Evolutionary conservation across 345 rosid species (phyloP), one percentile per base, ranked within the genome.

Genomic region (Lumnitzera littorea): DNA sequence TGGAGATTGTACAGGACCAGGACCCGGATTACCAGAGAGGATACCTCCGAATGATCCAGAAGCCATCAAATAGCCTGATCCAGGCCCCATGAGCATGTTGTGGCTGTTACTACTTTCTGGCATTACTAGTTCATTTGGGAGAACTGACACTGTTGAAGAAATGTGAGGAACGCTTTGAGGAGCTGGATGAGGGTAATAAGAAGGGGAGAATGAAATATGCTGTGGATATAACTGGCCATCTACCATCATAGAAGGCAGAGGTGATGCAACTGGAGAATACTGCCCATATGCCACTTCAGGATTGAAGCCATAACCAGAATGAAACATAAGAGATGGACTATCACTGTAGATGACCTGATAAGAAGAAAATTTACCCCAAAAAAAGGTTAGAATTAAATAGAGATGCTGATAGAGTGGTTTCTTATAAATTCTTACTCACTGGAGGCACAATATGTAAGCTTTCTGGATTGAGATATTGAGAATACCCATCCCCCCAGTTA

Each of bases 241-340:
- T 63, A 76, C 80, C 64, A 81, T 82, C 36, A 78, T 81, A 25
- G 94, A 79, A 63, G 90, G 88, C 62, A 87, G 65, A 69, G 96
- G 91, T 53, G 84, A 76, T 48, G 95, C 80, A 67, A 82, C 96
- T 1, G 95, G 96, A 60, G 96, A 89, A 73, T 86, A 89, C 60
- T 89, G 91, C 52, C 95, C 95, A 65, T 83, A 86, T 49, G 95
- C 91, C 87, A 89, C 83, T 75, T 84, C 88, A 0, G 96, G 88
- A 70, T 79, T 76, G 77, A 82, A 89, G 55, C 91, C 89, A 73
- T 86, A 89, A 68, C 91, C 96, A 49, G 88, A 55, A 70, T 89
- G 96, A 75, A 74, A 89, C 20, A 89, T 78, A 49, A 89, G 66
- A 47, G 95, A 82, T 50, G 87, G 80, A 80, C 74, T 86, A 50